Base-by-base conservation (phyloP, 2,329 filamentous ascomycete species). In the Penicillium occitanis region DNA sequence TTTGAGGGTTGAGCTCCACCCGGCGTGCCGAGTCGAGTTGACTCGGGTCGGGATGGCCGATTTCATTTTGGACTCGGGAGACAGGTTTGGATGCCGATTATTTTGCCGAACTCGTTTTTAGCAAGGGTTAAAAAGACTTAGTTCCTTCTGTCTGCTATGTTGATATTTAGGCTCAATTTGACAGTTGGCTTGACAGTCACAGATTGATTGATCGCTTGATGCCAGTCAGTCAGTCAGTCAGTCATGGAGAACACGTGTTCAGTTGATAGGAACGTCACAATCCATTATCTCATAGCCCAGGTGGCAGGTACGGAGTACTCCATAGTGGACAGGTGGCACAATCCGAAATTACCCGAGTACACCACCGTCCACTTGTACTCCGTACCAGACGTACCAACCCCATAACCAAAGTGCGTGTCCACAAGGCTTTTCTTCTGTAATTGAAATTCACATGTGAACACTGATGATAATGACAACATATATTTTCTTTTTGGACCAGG, bases 271-370 rank as follows among this genome's bases (percentile, higher is more conserved):
- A 59, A 59, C 6, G 28, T 53, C 17, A 30, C 28, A 50, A 25
- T 8, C 40, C 40, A 42, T 42, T n/a, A 53, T 33, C 25, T n/a
- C 25, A 14, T 37, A 25, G 25, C 25, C 25, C 25, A 19, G 19
- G 19, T 25, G 22, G 22, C 25, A 25, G 25, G 25, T 25, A 11
- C 33, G 33, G 33, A 35, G 33, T 35, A 13, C 30, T 33, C 30
- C 10, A 35, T 13, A 35, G 33, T 35, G 33, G 33, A 35, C 33
- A 19, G 33, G n/a, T 59, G 33, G 44, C 53, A 22, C 57, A 44
- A n/a, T 60, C 57, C 57, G 57, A 60, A 46, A 60, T 60, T 60
- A 60, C 57, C 57, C 57, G 57, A 59, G 28, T 25, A 30, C 57
- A 44, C 11, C 35, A 10, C 42, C n/a, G n/a, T 44, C 40, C 17